phyloP scores from a whole-genome alignment of 352 stramenopile genomes.

The Globisporangium okanoganense region DNA sequence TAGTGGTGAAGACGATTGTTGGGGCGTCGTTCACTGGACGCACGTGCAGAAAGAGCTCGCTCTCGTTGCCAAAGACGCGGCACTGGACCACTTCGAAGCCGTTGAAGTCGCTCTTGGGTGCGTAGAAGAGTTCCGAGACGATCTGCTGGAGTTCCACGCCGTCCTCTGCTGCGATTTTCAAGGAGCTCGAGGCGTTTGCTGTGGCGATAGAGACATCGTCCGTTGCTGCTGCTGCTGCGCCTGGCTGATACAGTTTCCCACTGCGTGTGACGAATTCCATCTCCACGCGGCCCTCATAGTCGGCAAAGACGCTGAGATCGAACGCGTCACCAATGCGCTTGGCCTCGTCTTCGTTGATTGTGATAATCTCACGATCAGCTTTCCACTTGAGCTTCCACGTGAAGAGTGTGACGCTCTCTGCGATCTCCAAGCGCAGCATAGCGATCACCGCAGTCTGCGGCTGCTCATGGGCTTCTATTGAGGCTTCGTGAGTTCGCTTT shows the following conservation, averaged over 20 bases:
- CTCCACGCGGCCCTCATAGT: background rate
- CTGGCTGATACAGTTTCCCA: constrained; percentile 9
- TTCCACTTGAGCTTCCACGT: background rate
- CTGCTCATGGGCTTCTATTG: background rate
- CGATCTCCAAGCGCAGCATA: constrained; percentile 9
- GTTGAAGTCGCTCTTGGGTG: constrained; percentile 11
- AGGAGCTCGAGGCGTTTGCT: background rate
- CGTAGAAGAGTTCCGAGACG: constrained; percentile 13
- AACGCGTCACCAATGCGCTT: constrained; percentile 3
- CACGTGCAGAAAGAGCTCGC: constrained; percentile 13
- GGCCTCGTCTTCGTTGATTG: constrained; percentile 7
- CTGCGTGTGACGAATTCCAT: background rate
- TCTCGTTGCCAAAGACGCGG: background rate
- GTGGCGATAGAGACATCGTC: background rate
- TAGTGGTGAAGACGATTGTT: background rate
- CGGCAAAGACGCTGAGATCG: constrained; percentile 4
- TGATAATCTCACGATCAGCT: background rate
- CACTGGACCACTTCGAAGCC: constrained; percentile 12
- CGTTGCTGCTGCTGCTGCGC: background rate
- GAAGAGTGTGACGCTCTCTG: background rate
- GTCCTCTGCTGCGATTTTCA: constrained; percentile 8
- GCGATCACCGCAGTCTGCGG: background rate
- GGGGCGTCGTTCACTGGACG: constrained; percentile 23
- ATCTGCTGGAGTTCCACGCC: constrained; percentile 1
- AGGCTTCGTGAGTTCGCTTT: background rate